Conservation (phyloP, 139 green algal genomes). For the Astrephomene gubernaculifera region DNA sequence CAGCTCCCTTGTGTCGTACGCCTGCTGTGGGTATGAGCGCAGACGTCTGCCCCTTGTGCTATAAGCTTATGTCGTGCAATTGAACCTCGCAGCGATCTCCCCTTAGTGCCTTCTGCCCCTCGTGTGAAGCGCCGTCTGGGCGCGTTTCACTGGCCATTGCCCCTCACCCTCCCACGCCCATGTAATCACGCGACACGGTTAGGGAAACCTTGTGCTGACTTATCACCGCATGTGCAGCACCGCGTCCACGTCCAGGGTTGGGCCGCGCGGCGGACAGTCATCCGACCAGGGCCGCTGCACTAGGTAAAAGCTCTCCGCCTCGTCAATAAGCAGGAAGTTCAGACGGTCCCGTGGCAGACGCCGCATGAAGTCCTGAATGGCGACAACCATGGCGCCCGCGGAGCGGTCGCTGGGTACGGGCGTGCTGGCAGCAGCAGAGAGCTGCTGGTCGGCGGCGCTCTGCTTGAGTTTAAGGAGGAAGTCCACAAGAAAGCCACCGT, state of each 20-base stretch:
- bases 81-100: background rate
- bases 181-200: background rate
- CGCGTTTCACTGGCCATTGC: background rate
- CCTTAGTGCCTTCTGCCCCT: background rate
- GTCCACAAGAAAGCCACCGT: background rate
- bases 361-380: conserved; percentile 14
- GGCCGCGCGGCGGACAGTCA: background rate
- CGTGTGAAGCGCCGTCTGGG: background rate
- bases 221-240: conserved; percentile 18
- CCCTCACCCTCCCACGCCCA: background rate
- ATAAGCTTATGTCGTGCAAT: background rate
- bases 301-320: conserved; percentile 32
- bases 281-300: background rate
- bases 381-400: background rate
- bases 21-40: conserved; percentile 1
- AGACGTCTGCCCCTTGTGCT: background rate
- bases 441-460: background rate
- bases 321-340: conserved; percentile 23
- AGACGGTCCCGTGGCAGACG: conserved; percentile 14
- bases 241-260: background rate
- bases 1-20: conserved; percentile 6
- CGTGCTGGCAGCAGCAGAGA: conserved; percentile 11
- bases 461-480: conserved; percentile 1
- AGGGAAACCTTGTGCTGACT: background rate
- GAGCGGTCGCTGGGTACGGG: background rate